Base-by-base conservation (phyloP, 108 stramenopile species). In the Skeletonema marinoi region DNA sequence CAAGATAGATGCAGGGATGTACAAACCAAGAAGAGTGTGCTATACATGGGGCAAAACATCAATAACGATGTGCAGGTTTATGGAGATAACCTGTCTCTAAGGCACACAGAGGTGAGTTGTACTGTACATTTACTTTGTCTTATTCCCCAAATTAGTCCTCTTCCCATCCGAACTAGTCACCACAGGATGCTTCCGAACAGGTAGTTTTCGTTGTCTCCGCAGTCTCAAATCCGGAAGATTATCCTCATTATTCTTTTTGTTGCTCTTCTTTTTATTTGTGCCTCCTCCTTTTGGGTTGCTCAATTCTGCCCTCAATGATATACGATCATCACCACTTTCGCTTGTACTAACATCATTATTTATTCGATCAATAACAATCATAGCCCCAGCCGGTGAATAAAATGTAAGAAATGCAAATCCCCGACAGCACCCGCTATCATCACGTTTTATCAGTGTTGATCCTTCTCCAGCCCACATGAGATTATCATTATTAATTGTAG, bases 351-450 rank as follows among this genome's bases (percentile, higher is more conserved):
- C 48, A 0, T 30, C 12, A 38, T 60, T 39, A 41, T 71, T 71
- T 21, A 71, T 71, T 19, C 70, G 70, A 39, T 59, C 70, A 14
- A 71, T 41, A n/a, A n/a, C 33, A 1, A 59, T 12, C n/a, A 25
- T 16, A 11, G 50, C 68, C 39, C 54, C 68, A 17, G 59, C 68
- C 50, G 25, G 11, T 32, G 67, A 69, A 51, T 56, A 61, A 65
- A 78, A 78, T 29, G 77, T 65, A 3, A 78, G 16, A 29, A 78
- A 78, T 38, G 77, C 77, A 72, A 73, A 78, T 50, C 77, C 77
- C 3, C 77, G 70, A 72, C 77, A 78, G 17, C 31, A 25, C 13
- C 77, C 77, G 4, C 11, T 32, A 29, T 63, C 70, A 35, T 71
- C 70, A 32, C 77, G 60, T 42, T 78, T 78, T 5, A 78, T 36